Evolutionary conservation across 148 eudicot species (phyloP).

Genomic region (Camellia sinensis): DNA sequence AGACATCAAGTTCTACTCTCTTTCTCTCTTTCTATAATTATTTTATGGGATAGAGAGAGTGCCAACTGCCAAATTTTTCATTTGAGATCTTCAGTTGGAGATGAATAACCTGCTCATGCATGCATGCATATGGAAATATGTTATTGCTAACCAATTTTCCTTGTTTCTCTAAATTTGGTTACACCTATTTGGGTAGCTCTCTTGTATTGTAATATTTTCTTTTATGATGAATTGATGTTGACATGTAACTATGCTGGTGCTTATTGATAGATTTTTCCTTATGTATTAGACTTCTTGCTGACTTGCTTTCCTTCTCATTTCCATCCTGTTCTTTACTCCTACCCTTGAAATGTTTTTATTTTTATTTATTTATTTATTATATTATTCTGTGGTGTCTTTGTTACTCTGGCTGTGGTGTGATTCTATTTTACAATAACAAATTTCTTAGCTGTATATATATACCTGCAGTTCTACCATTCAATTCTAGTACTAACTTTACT

Average conservation of each 20-base stretch:
- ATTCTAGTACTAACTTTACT: conserved; percentile 1
- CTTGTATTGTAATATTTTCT: neutral
- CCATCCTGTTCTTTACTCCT: neutral
- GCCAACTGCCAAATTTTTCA: too few species aligned
- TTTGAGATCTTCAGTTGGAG: too few species aligned
- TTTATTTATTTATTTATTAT: neutral
- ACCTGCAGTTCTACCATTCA: neutral
- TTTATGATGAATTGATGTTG: neutral
- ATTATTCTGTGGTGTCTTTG: neutral
- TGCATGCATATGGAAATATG: too few species aligned
- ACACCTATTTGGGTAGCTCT: neutral
- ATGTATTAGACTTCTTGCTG: neutral
- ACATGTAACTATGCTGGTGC: neutral
- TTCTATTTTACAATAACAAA: neutral
- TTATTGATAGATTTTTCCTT: neutral
- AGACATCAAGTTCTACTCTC: too few species aligned
- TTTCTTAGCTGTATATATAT: neutral
- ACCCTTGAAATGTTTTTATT: too few species aligned
- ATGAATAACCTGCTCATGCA: too few species aligned
- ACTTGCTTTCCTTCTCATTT: conserved; percentile 1
- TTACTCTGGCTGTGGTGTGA: neutral
- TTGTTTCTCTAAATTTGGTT: neutral
- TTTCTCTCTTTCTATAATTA: too few species aligned
- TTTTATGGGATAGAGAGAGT: too few species aligned
- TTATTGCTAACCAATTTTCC: neutral